Percentiles rank a stretch among this genome's conserved stretches.
phyloP scores from a whole-genome alignment of 768 basidiomycete genomes.

The Rhizopogon sp. region DNA sequence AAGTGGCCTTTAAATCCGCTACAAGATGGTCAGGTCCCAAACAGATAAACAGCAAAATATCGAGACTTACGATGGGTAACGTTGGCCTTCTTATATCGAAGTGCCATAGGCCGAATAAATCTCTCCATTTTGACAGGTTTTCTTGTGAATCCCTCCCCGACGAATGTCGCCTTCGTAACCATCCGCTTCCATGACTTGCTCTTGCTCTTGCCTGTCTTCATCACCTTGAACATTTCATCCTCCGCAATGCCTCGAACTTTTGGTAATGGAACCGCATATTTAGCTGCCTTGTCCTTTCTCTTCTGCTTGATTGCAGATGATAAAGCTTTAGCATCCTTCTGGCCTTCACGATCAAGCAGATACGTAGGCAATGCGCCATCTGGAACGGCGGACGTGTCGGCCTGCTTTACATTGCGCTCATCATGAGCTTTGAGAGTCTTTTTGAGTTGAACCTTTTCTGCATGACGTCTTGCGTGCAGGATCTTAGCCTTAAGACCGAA shows the following conservation, averaged over 20 bases:
- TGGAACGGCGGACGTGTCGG: conserved; percentile 75
- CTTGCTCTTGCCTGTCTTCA: conserved; percentile 96
- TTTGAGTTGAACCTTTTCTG: conserved; percentile 97
- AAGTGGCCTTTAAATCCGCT: conserved; percentile 98
- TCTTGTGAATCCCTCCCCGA: conserved; percentile 95
- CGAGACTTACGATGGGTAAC: conserved; percentile 89
- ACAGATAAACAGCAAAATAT: not conserved
- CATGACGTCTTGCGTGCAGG: conserved; percentile 94
- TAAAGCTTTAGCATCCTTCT: conserved; percentile 95
- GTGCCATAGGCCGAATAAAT: conserved; percentile 95
- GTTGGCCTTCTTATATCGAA: conserved; percentile 97
- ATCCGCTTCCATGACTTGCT: conserved; percentile 98
- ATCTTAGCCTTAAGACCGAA: conserved; percentile 98
- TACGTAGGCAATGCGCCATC: conserved; percentile 94
- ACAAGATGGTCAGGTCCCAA: conserved; percentile 4
- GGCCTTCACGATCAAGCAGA: conserved; percentile 94
- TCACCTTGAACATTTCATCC: conserved; percentile 99
- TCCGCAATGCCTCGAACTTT: conserved; percentile 98
- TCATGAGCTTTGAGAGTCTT: conserved; percentile 99
- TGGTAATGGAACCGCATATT: conserved; percentile 94
- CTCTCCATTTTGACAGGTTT: conserved; percentile 99
- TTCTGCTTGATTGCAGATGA: conserved; percentile 97
- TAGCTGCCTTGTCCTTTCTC: conserved; percentile 98
- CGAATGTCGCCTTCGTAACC: conserved; percentile 99
- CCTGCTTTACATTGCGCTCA: conserved; percentile 95